Percentiles rank a stretch among this genome's conserved stretches.
Conservation (phyloP, 495 filamentous ascomycete species). For the Penicillium coprophilum region DNA sequence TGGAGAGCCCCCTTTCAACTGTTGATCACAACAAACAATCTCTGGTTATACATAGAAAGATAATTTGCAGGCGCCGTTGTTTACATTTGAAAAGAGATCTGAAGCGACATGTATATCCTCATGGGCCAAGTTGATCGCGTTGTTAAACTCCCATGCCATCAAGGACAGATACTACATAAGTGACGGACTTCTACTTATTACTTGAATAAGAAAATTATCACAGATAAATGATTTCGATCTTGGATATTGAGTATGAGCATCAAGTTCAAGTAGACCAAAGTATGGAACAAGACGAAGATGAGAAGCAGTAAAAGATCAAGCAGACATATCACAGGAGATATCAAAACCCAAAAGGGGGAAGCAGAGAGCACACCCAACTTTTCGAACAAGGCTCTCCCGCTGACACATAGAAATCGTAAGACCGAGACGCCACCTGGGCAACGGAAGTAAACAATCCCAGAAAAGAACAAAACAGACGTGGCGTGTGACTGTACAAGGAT, state of each 20-base stretch:
- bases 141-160: neutral
- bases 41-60: too few species aligned
- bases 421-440: neutral
- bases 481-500: slow-evolving; percentile 2
- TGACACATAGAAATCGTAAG: slow-evolving; percentile 4
- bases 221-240: neutral
- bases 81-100: neutral
- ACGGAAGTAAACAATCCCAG: slow-evolving; percentile 5
- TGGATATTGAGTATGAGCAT: neutral
- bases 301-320: neutral
- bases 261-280: neutral
- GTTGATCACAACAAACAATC: too few species aligned
- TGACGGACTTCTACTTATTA: neutral
- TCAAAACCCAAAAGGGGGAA: neutral
- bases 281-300: slow-evolving; percentile 1
- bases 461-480: neutral
- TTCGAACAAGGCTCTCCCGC: neutral
- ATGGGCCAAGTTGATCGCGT: neutral
- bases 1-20: neutral
- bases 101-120: neutral
- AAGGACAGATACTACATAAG: neutral
- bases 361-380: neutral
- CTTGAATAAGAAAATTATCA: neutral
- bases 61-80: neutral
- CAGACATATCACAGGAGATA: slow-evolving; percentile 2